A percentile compares a stretch with the other conserved stretches of the same genome.
phyloP scores from a whole-genome alignment of 2,329 filamentous ascomycete genomes.

The Stemphylium lycopersici region DNA sequence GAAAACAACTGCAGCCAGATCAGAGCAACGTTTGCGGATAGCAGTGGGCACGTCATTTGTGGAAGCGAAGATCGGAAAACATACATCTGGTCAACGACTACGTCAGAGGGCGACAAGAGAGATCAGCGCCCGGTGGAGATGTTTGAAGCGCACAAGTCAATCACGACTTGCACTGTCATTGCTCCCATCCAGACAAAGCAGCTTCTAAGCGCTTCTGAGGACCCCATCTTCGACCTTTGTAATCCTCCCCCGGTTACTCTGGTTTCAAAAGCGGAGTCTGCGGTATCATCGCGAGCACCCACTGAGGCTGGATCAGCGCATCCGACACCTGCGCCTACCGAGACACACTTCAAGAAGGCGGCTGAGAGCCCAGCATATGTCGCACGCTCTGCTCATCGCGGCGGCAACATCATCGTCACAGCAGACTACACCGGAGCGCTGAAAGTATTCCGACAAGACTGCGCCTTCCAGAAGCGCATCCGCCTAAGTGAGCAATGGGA shows the following conservation, averaged over 20 bases:
- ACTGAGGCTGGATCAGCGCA: conserved; percentile 50
- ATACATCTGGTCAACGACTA: conserved; percentile 83
- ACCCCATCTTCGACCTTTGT: conserved; percentile 95
- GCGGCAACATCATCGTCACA: conserved; percentile 90
- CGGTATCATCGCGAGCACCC: conserved; percentile 56
- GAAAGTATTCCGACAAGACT: conserved; percentile 95
- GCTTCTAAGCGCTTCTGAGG: conserved; percentile 78
- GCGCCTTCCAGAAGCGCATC: conserved; percentile 76
- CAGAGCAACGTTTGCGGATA: conserved; percentile 84
- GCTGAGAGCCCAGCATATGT: conserved; percentile 79
- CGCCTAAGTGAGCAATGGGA: conserved; percentile 74
- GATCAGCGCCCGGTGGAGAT: conserved; percentile 85
- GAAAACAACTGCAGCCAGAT: conserved; percentile 92
- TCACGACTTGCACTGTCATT: conserved; percentile 87
- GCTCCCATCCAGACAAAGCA: conserved; percentile 80
- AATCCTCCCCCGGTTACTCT: conserved; percentile 91
- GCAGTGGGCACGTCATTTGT: conserved; percentile 84
- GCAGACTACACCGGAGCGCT: conserved; percentile 87
- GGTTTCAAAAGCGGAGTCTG: conserved; percentile 72
- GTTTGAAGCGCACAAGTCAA: conserved; percentile 87
- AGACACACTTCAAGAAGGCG: conserved; percentile 45
- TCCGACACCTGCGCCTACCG: conserved; percentile 43
- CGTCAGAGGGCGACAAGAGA: conserved; percentile 67
- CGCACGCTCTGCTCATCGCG: conserved; percentile 73
- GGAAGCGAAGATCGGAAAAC: conserved; percentile 90